Evolutionary conservation across 2,329 filamentous ascomycete genomes (phyloP), one percentile per base, ranked within the genome.

Genomic region (Fusarium multiceps): DNA sequence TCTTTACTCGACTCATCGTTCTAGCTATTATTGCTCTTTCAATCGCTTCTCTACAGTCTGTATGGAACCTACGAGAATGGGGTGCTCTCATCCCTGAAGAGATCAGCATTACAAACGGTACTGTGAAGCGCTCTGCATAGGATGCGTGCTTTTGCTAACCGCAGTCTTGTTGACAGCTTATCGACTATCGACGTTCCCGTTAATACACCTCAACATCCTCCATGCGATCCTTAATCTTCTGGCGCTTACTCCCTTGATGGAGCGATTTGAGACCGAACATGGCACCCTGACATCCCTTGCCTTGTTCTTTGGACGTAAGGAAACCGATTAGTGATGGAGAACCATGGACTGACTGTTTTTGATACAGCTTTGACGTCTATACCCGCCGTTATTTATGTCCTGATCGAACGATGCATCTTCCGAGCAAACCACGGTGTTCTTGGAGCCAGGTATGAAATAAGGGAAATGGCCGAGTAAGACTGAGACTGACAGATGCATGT

Each of bases 241-340:
- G 68, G 92, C 93, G 23, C 80, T 98, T 68, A 90, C 91, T 41
- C 96, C 96, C n/a, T 84, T 99, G 54, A 83, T 99, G 79, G 95
- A 98, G 81, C 89, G 94, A 66, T 99, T 98, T 80, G 96, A 99
- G 82, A 88, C 89, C 67, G 95, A 98, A 79, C 90, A 97, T 80
- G 96, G 96, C 55, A 98, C 95, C 10, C 84, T 98, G 76, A 93
- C 93, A 27, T 92, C 93, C n/a, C 79, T 97, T 68, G 89, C 93
- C 37, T 85, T 98, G 55, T 98, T 98, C 79, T 89, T 96, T 75
- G 96, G 96, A 60, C 94, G 94, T 97, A 85, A 84, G 94, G 87
- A n/a, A 34, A 10, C 23, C 43, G 65, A 21, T 13, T 25, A 16
- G 45, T 27, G 13, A 12, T 25, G 32, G 14, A 6, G 18, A 7